Evolutionary conservation across 2,329 filamentous ascomycete species (phyloP).

Genomic region (Phaeosphaeria sp.): DNA sequence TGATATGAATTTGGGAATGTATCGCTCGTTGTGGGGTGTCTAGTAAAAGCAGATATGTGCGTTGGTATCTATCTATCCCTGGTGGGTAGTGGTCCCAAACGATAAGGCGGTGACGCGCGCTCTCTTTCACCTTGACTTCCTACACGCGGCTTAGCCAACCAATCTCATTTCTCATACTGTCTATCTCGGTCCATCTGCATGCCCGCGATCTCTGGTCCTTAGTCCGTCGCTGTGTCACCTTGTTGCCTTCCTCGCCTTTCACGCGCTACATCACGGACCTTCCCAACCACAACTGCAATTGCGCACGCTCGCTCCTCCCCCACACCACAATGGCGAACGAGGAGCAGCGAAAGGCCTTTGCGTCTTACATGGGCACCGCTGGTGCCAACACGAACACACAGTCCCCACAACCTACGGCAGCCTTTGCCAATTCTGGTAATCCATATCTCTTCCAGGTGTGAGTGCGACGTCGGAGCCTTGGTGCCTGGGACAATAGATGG

Average conservation of each 20-base stretch:
- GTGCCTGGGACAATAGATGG: neutral
- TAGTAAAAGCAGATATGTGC: neutral
- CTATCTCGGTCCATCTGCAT: neutral
- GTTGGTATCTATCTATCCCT: neutral
- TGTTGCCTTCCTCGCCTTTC: constrained; percentile 8
- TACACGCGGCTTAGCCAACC: constrained; percentile 4
- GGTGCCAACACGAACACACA: constrained; percentile 18
- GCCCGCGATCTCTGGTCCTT: constrained; percentile 1
- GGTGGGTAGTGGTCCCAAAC: constrained; percentile 2
- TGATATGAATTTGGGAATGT: neutral
- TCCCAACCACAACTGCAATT: constrained; percentile 8
- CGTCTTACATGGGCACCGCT: constrained; percentile 37
- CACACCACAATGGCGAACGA: constrained; percentile 34
- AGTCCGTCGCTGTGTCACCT: neutral
- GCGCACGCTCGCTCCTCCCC: constrained; percentile 22
- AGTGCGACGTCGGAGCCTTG: constrained; percentile 9
- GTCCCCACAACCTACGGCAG: constrained; percentile 25
- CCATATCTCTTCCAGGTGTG: constrained; percentile 39
- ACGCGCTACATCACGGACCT: constrained; percentile 11
- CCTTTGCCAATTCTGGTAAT: constrained; percentile 20
- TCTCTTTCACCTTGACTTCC: constrained; percentile 18
- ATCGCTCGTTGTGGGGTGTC: neutral
- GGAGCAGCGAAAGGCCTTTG: constrained; percentile 39
- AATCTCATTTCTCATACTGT: neutral
- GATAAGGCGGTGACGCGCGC: neutral